Evolutionary conservation across 768 basidiomycete genomes (phyloP).

Genomic region (Pholiota conissans): DNA sequence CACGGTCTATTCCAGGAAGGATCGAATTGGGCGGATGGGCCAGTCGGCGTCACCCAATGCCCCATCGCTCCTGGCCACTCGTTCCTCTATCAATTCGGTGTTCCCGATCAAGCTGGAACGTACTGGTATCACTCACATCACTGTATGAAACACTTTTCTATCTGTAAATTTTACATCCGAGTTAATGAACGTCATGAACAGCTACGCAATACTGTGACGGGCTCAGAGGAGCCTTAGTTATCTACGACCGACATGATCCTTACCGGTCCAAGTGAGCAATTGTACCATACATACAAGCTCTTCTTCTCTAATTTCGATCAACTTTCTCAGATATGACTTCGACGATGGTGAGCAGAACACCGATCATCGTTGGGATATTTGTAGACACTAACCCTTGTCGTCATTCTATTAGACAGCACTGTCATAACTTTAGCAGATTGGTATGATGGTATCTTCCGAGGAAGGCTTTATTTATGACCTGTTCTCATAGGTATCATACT

Average conservation of each 20-base stretch:
- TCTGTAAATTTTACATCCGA: too few relatives aligned
- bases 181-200: too few relatives aligned
- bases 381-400: neutral
- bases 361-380: conserved; percentile 18
- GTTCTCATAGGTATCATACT: conserved; percentile 28
- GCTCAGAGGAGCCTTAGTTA: conserved; percentile 46
- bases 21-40: conserved; percentile 31
- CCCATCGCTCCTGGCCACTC: conserved; percentile 38
- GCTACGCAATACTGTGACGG: conserved; percentile 59
- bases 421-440: conserved; percentile 42
- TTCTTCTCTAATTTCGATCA: conserved; percentile 1
- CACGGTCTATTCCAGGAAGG: conserved; percentile 39
- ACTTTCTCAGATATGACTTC: conserved; percentile 31
- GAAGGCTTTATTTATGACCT: neutral
- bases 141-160: conserved; percentile 16
- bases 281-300: too few relatives aligned
- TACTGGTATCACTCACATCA: conserved; percentile 48
- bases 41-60: conserved; percentile 38
- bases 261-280: conserved; percentile 21
- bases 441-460: conserved; percentile 18
- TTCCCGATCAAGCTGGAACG: conserved; percentile 38
- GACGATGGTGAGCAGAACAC: conserved; percentile 18
- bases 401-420: conserved; percentile 32
- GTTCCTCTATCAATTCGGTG: conserved; percentile 25
- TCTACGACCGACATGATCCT: conserved; percentile 43